Conservation (phyloP, 306 rosid genomes). For the Abrus pulchellus region DNA sequence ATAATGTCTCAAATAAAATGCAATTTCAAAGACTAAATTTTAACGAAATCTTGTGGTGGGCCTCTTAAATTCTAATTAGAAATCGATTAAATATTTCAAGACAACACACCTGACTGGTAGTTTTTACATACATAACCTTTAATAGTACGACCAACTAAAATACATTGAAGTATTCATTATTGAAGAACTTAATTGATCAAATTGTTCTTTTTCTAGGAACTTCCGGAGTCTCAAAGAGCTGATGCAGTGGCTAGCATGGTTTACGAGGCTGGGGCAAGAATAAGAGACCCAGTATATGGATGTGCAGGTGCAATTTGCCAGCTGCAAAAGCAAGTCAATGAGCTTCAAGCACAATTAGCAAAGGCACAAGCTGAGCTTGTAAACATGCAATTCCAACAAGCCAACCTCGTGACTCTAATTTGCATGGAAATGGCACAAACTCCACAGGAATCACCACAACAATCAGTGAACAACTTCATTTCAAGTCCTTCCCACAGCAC, state of each 20-base stretch:
- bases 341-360: slow-evolving; percentile 93
- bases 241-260: slow-evolving; percentile 98
- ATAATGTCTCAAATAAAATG: slow-evolving; percentile 21
- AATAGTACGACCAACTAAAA: slow-evolving; percentile 12
- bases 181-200: neutral
- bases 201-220: slow-evolving; percentile 58
- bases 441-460: slow-evolving; percentile 62
- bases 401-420: slow-evolving; percentile 78
- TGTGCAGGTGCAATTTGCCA: slow-evolving; percentile 91
- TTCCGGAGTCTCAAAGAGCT: slow-evolving; percentile 90
- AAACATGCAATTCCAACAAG: slow-evolving; percentile 82
- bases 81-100: neutral
- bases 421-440: slow-evolving; percentile 82
- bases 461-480: slow-evolving; percentile 60
- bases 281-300: slow-evolving; percentile 90
- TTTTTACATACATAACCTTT: too few relatives aligned
- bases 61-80: slow-evolving; percentile 12
- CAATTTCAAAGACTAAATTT: slow-evolving; percentile 45
- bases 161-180: neutral
- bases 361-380: slow-evolving; percentile 86
- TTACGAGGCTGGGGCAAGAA: slow-evolving; percentile 91
- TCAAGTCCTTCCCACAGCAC: slow-evolving; percentile 44
- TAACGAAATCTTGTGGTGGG: slow-evolving; percentile 40
- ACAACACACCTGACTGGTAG: slow-evolving; percentile 26
- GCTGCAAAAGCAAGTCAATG: slow-evolving; percentile 81